phyloP scores from a whole-genome alignment of 805 yeast genomes.

The Isabelozyma rhagii region DNA sequence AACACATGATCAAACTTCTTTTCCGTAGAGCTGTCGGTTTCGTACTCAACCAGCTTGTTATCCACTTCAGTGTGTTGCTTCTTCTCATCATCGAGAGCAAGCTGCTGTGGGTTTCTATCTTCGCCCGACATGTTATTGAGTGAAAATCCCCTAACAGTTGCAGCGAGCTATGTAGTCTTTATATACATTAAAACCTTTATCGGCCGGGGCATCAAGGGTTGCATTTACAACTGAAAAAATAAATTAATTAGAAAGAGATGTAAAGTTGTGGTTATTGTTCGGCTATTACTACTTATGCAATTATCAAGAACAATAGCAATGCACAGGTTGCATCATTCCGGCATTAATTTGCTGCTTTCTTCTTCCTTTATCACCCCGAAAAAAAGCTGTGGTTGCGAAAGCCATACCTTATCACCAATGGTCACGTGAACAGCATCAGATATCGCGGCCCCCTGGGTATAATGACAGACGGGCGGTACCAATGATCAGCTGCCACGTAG shows the following conservation, averaged over 20 bases:
- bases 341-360: background rate
- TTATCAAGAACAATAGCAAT: background rate
- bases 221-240: too few species aligned
- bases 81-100: background rate
- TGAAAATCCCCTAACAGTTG: too few species aligned
- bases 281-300: too few species aligned
- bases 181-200: too few species aligned
- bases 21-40: background rate
- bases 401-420: background rate
- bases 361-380: background rate
- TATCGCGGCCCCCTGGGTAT: background rate
- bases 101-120: too few species aligned
- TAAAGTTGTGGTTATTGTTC: too few species aligned
- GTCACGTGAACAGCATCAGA: background rate
- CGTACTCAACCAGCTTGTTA: background rate
- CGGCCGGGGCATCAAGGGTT: too few species aligned
- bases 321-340: background rate
- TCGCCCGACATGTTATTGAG: too few species aligned
- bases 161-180: too few species aligned
- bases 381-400: background rate
- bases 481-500: too few species aligned
- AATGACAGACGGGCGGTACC: too few species aligned
- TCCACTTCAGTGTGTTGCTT: background rate
- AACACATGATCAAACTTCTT: conserved; percentile 19
- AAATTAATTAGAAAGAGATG: too few species aligned